Evolutionary conservation across 495 filamentous ascomycete genomes (phyloP).

Genomic region (Aspergillus olivimuriae): DNA sequence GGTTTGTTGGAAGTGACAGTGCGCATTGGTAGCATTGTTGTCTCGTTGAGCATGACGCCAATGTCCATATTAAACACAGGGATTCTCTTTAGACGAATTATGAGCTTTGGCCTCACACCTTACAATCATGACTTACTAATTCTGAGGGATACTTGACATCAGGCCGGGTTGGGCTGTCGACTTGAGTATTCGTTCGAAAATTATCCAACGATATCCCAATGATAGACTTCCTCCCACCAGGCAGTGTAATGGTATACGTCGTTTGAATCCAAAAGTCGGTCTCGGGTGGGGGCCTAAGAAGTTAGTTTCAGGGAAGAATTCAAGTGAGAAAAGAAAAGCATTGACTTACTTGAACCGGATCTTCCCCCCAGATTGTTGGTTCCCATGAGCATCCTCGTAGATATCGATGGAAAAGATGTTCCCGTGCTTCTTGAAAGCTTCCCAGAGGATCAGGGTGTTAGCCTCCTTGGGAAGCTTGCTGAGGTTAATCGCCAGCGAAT

Average conservation of each 20-base stretch:
- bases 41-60: constrained; percentile 24
- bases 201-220: constrained; percentile 14
- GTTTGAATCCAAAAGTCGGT: constrained; percentile 32
- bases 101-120: too few relatives aligned
- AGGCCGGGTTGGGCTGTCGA: constrained; percentile 25
- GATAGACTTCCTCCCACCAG: constrained; percentile 6
- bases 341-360: constrained; percentile 44
- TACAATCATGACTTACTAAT: constrained; percentile 19
- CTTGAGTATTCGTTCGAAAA: constrained; percentile 2
- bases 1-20: constrained; percentile 12
- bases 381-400: constrained; percentile 29
- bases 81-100: constrained; percentile 18
- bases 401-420: constrained; percentile 38
- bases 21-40: constrained; percentile 24
- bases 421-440: constrained; percentile 34
- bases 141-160: constrained; percentile 22
- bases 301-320: constrained; percentile 5
- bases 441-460: constrained; percentile 31
- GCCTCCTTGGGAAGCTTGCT: constrained; percentile 24
- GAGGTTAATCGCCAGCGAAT: constrained; percentile 32
- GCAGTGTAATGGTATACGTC: constrained; percentile 21
- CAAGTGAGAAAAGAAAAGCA: background rate
- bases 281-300: constrained; percentile 33
- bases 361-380: constrained; percentile 20
- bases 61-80: constrained; percentile 24